Conservation (phyloP, 257 asterid genomes). For the Voacanga thouarsii region DNA sequence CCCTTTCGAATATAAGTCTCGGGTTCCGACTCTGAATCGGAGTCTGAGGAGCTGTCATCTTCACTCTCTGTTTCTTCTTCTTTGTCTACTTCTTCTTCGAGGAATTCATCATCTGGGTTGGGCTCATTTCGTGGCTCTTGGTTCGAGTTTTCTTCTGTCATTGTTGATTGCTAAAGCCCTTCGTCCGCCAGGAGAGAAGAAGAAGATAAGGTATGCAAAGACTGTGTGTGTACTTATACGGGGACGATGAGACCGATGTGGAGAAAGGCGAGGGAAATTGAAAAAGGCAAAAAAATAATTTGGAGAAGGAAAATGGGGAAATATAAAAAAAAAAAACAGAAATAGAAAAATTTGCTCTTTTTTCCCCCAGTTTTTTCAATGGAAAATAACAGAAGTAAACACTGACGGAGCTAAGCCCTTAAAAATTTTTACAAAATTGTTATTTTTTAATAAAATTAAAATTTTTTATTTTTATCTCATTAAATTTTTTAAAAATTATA, state of each 20-base stretch:
- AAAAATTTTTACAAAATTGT: too few relatives aligned
- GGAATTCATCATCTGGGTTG: constrained; percentile 18
- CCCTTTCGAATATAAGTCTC: constrained; percentile 23
- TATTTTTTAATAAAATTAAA: too few relatives aligned
- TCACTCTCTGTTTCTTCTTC: constrained; percentile 19
- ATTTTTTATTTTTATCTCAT: too few relatives aligned
- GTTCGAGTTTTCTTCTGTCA: constrained; percentile 26
- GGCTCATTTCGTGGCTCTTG: constrained; percentile 18
- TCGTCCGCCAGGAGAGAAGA: not conserved
- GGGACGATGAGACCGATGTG: not conserved
- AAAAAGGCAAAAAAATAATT: not conserved
- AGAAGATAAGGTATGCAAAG: constrained; percentile 20
- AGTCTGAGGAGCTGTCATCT: constrained; percentile 29
- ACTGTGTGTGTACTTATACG: not conserved
- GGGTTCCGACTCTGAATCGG: constrained; percentile 34
- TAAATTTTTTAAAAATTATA: too few relatives aligned
- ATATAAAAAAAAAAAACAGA: too few relatives aligned
- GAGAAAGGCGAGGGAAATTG: not conserved
- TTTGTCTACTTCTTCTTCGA: constrained; percentile 16
- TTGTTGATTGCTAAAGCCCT: constrained; percentile 18
- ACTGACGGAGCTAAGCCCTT: too few relatives aligned
- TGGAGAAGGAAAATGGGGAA: not conserved
- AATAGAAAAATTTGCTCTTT: too few relatives aligned
- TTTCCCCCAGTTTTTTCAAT: too few relatives aligned
- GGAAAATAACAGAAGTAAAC: too few relatives aligned